Evolutionary conservation across 352 stramenopile species (phyloP).

Genomic region (Phytopythium kandeliae): DNA sequence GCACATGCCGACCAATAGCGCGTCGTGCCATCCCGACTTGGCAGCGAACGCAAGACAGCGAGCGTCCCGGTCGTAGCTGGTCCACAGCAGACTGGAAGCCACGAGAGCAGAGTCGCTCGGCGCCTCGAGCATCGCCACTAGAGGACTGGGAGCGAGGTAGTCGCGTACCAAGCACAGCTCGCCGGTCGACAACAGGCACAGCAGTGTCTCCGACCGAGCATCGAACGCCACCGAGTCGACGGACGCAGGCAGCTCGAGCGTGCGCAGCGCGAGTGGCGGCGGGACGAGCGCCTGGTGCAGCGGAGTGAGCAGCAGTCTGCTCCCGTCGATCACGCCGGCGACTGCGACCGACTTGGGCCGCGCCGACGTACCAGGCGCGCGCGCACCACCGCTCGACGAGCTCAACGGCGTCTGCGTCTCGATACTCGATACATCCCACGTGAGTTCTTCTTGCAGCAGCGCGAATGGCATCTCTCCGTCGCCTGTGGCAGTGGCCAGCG

Average conservation of each 20-base stretch:
- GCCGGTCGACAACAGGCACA: constrained; percentile 34
- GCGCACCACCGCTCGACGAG: not conserved
- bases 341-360: constrained; percentile 26
- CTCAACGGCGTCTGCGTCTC: constrained; percentile 6
- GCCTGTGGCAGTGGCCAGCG: not conserved
- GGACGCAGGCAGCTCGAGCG: constrained; percentile 24
- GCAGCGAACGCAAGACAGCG: constrained; percentile 13
- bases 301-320: constrained; percentile 57
- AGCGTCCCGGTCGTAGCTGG: constrained; percentile 8
- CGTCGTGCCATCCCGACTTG: constrained; percentile 25
- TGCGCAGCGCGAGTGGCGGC: constrained; percentile 51
- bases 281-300: constrained; percentile 59
- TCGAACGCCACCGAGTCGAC: constrained; percentile 64
- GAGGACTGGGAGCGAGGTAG: constrained; percentile 17
- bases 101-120: not conserved
- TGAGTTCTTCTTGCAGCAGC: constrained; percentile 49
- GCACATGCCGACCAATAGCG: constrained; percentile 10
- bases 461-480: constrained; percentile 1
- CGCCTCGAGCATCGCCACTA: constrained; percentile 2
- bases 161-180: constrained; percentile 40
- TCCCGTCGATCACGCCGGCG: constrained; percentile 52
- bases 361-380: not conserved
- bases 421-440: constrained; percentile 31
- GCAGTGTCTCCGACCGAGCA: constrained; percentile 24
- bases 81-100: constrained; percentile 29